Evolutionary conservation across 148 eudicot genomes (phyloP), one percentile per base, ranked within the genome.

Genomic region (Nepenthes gracilis): DNA sequence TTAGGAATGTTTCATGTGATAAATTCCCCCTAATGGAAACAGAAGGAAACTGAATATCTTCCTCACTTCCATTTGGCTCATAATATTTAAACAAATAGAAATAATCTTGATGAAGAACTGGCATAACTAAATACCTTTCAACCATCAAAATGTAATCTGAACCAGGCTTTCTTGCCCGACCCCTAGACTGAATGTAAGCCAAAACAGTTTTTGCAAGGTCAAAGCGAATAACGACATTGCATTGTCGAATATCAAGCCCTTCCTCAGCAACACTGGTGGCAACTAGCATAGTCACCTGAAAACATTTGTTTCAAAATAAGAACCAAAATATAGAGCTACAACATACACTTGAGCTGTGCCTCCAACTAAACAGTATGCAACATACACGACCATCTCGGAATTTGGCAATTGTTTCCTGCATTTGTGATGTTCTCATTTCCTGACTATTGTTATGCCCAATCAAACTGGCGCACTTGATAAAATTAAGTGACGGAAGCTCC

Each of bases 231-330:
- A 93, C 98, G 67, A 93, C 98, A 79, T 93, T 93, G 76, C 98
- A 93, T 68, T 93, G 98, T 53, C 98, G 86, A 55, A 93, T 93
- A 75, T 93, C 98, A 69, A 93, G 98, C 45, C 98, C 98, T 85
- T 93, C 98, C 85, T 93, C 98, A 73, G 98, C 96, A 65, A 93
- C 98, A 78, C 98, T 93, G 35, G 98, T 93, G 70, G 98, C 98
- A 62, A 93, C 98, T 70, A 93, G 80, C 80, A 93, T 72, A 66
- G 96, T 93, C 54, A 93, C 88, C 98, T 93, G 59, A 52, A 73
- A 64, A 49, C 58, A 64, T 67, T 62, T 50, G 12, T 23, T 49
- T 58, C 34, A 23, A 49, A 37, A 43, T 47, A 47, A 33, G 64
- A 47, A 59, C 15, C 14, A 15, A 55, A 33, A 55, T 34, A 23